A percentile compares a stretch with the other conserved stretches of the same genome.
These are phyloP conservation scores for Aureobasidium sp. DNA, from an alignment of 2,329 filamentous ascomycete genomes.

Conservation along the genomic window DNA sequence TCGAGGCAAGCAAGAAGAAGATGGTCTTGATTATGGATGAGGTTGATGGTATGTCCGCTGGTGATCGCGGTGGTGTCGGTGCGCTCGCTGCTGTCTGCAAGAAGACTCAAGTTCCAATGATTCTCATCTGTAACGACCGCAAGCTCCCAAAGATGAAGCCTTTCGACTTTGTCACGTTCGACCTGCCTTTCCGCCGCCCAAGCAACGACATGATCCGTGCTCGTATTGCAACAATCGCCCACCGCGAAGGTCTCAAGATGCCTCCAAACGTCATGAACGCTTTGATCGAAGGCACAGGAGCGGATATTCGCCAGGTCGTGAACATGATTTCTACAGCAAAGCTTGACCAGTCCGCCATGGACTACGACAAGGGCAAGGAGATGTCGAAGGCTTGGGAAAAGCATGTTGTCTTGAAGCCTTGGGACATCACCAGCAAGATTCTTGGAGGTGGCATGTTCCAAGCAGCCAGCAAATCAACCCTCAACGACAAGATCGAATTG, in stretches of 20 bases:
- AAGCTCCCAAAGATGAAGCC: slow-evolving; percentile 95
- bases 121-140: slow-evolving; percentile 96
- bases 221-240: slow-evolving; percentile 91
- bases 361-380: slow-evolving; percentile 76
- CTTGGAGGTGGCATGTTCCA: slow-evolving; percentile 81
- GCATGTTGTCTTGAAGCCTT: slow-evolving; percentile 90
- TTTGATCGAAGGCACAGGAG: slow-evolving; percentile 88
- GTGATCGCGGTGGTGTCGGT: slow-evolving; percentile 90
- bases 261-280: slow-evolving; percentile 79
- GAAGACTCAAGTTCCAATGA: slow-evolving; percentile 89
- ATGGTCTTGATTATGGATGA: slow-evolving; percentile 98
- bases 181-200: slow-evolving; percentile 80
- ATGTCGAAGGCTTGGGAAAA: slow-evolving; percentile 99
- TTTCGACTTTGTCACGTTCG: slow-evolving; percentile 78
- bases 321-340: slow-evolving; percentile 97
- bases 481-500: slow-evolving; percentile 97
- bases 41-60: slow-evolving; percentile 97
- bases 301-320: slow-evolving; percentile 95
- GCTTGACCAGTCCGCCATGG: slow-evolving; percentile 71
- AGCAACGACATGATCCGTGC: slow-evolving; percentile 87
- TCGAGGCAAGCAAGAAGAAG: slow-evolving; percentile 80
- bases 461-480: slow-evolving; percentile 69
- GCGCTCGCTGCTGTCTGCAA: slow-evolving; percentile 91
- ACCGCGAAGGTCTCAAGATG: slow-evolving; percentile 81
- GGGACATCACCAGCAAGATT: slow-evolving; percentile 95